Evolutionary conservation across 306 rosid genomes (phyloP).

Genomic region (Calophaca sinica): DNA sequence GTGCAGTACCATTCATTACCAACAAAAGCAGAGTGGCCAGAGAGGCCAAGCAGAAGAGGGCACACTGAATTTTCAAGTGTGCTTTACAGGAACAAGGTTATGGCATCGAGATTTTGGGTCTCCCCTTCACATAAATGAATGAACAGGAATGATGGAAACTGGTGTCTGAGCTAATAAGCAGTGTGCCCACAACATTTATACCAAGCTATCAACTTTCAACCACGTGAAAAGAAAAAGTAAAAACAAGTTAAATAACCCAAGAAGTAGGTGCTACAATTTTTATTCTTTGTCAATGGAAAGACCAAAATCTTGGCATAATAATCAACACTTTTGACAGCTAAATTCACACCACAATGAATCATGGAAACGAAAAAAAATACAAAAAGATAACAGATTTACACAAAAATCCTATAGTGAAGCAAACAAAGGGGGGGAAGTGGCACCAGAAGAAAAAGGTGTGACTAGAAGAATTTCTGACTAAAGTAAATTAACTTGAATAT

Average conservation of each 20-base stretch:
- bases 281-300: constrained; percentile 62
- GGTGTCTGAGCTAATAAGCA: not conserved
- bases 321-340: constrained; percentile 65
- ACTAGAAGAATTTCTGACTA: constrained; percentile 58
- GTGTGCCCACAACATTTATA: constrained; percentile 50
- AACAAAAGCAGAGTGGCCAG: constrained; percentile 1
- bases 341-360: constrained; percentile 73
- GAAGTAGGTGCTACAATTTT: constrained; percentile 48
- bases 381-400: constrained; percentile 66
- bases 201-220: constrained; percentile 39
- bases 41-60: constrained; percentile 15
- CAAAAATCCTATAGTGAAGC: constrained; percentile 66
- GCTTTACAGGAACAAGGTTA: constrained; percentile 31
- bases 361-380: constrained; percentile 21
- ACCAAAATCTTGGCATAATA: constrained; percentile 65
- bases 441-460: constrained; percentile 52
- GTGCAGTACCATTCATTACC: not conserved
- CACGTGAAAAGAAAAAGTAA: constrained; percentile 37
- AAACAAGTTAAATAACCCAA: constrained; percentile 28
- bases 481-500: constrained; percentile 59
- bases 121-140: constrained; percentile 44
- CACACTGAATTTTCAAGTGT: constrained; percentile 12
- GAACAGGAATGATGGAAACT: constrained; percentile 40
- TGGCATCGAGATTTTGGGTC: constrained; percentile 29
- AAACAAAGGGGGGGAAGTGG: constrained; percentile 42